A percentile compares a stretch with the other conserved stretches of the same genome.
phyloP scores from a whole-genome alignment of 1,284 basidiomycete genomes.

The Pseudozyma tsukubaensis region DNA sequence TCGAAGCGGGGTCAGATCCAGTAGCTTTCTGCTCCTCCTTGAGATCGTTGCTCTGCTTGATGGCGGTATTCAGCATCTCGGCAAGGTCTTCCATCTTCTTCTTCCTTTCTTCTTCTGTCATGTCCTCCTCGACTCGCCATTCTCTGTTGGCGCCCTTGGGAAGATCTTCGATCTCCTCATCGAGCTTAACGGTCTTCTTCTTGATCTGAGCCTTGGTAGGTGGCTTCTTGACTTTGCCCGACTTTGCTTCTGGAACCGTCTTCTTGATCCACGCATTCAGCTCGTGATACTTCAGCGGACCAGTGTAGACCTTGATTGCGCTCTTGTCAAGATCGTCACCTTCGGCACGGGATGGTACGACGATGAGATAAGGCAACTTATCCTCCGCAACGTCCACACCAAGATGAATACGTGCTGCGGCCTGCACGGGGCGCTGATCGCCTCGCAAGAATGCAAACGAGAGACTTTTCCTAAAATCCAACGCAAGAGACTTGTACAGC shows the following conservation, averaged over 20 bases:
- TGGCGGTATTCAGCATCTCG: conserved; percentile 47
- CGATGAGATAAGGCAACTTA: conserved; percentile 57
- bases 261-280: conserved; percentile 62
- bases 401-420: conserved; percentile 48
- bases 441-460: conserved; percentile 62
- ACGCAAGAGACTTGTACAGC: conserved; percentile 64
- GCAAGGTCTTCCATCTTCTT: conserved; percentile 49
- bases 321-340: conserved; percentile 38
- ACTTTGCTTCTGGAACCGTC: conserved; percentile 45
- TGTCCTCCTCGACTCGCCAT: conserved; percentile 45
- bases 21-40: neutral
- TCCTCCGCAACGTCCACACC: conserved; percentile 53
- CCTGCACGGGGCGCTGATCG: conserved; percentile 50
- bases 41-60: conserved; percentile 31
- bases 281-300: conserved; percentile 59
- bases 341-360: conserved; percentile 39
- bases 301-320: conserved; percentile 53
- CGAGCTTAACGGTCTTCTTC: conserved; percentile 35
- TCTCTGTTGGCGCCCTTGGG: conserved; percentile 34
- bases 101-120: conserved; percentile 37
- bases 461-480: conserved; percentile 62
- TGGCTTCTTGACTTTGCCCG: conserved; percentile 41
- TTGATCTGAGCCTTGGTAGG: conserved; percentile 25
- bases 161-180: conserved; percentile 31
- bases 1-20: neutral